These are phyloP conservation scores for Biancaea sappan DNA, from an alignment of 306 rosid genomes.

Conservation along the genomic window DNA sequence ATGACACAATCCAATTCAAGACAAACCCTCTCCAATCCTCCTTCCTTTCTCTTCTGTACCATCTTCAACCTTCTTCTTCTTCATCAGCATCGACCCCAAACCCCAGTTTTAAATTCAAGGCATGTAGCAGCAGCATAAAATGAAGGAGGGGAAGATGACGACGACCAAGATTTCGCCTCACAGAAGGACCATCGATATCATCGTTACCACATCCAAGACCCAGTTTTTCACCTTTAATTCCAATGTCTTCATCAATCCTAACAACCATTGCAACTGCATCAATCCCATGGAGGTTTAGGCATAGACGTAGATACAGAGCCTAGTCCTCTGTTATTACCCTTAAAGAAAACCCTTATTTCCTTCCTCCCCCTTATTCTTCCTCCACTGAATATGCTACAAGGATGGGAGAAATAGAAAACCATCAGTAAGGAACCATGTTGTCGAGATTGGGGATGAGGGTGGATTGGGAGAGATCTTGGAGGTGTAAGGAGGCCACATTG, in stretches of 20 bases:
- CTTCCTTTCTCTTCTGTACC: too few relatives aligned
- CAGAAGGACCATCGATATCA: conserved; percentile 21
- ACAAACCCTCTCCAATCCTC: too few relatives aligned
- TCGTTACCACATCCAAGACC: too few relatives aligned
- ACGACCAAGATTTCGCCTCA: conserved; percentile 28
- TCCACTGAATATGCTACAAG: conserved; percentile 55
- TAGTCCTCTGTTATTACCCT: conserved; percentile 16
- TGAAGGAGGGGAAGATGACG: conserved; percentile 29
- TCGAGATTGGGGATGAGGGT: conserved; percentile 45
- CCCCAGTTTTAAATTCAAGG: conserved; percentile 29
- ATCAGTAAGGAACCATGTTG: conserved; percentile 38
- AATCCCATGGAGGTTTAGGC: conserved; percentile 6
- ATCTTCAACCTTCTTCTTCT: conserved; percentile 46
- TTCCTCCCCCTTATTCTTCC: conserved; percentile 32
- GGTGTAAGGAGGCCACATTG: conserved; percentile 88
- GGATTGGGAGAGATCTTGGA: conserved; percentile 74
- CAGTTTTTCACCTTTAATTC: conserved; percentile 22
- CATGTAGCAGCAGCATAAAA: conserved; percentile 19
- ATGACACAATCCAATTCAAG: too few relatives aligned
- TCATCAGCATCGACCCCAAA: conserved; percentile 31
- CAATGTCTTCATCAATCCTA: conserved; percentile 32
- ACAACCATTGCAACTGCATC: conserved; percentile 11
- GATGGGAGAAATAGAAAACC: conserved; percentile 48
- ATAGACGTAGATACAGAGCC: conserved; percentile 21
- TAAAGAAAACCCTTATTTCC: conserved; percentile 30